Base-by-base conservation (phyloP, 2,329 filamentous ascomycete genomes). In the Coniochaeta prunicola region DNA sequence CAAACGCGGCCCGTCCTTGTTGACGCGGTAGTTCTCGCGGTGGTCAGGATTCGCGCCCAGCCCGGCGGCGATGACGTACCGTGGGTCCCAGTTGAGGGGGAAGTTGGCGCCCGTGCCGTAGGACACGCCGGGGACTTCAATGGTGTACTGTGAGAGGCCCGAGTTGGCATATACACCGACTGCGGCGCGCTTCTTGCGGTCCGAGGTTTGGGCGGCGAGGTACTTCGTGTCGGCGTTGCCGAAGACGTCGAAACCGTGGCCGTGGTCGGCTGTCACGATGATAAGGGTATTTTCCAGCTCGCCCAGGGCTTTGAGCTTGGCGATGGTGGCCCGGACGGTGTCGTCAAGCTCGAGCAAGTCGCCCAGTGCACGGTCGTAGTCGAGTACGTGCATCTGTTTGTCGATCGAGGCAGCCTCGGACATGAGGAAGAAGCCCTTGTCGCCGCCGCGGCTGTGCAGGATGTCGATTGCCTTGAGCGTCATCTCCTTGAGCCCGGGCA, bases 401-500 rank as follows among this genome's bases (percentile, higher is more conserved):
- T 94, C 91, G 65, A 96, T 89, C 1, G 86, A 90, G 17, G 91
- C 91, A 28, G 88, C 91, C 73, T 96, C 91, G 13, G 86, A 86
- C 90, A 96, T 94, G 68, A 96, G 80, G 80, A 94, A 91, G 82
- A 89, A 96, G 6, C 91, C 91, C 60, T 89, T 81, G 59, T 88
- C 80, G 34, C 81, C 81, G 30, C 86, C 84, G 60, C 84, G 80
- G 40, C 79, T 79, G 71, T 88, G 76, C n/a, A 94, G 82, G 57
- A 93, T 85, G 60, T 93, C 89, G 56, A 94, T 82, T 26, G 90
- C 90, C 77, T 96, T 96, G 65, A 92, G 78, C 0, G 91, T 92
- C 91, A 96, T 96, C 50, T 94, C 89, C 75, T 91, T 93, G 56
- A 94, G 84, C 4, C 91, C 91, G 0, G 91, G 91, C 30, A 93